Evolutionary conservation across 306 rosid species (phyloP), one percentile per base, ranked within the genome.

Genomic region (Canavalia ensiformis): DNA sequence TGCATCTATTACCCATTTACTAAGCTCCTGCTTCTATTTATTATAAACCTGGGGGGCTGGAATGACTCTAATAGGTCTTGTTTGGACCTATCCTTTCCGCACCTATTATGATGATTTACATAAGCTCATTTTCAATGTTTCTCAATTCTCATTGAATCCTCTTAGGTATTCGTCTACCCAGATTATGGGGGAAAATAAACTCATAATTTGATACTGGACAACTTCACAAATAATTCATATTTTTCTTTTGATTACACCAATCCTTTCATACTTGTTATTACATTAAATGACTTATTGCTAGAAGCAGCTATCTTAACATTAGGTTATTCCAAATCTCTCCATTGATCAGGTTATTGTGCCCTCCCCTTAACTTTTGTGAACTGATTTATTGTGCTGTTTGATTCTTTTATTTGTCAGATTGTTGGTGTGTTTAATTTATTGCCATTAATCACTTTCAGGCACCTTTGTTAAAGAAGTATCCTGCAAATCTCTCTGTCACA

Each of bases 401-500:
- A 34, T 71, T 46, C 28, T 76, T 37, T 76, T 64, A 49, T 59
- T 3, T 30, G 55, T 74, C 49, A 79, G 55, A 62, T 72, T 45
- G 64, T 88, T 25, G 45, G 28, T 30, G 5, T 31, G 62, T 68
- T 59, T 71, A 31, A 64, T 78, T 74, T 68, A 9, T 55, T 68
- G 8, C 33, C 59, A 29, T 83, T 60, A 58, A 66, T 45, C 71
- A 64, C 52, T 81, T 92, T 58, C 97, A 95, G 99, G 98, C 96
- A 68, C 92, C 91, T 35, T 57, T 95, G 59, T 84, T 95, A 33
- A 92, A 85, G 59, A 89, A 83, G 75, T 95, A 93, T 89, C 97
- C 94, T 9, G 90, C 95, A 80, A 93, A 85, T 82, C 50, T 93
- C 50, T 95, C 99, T 44, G 89, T 93, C 50, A 91, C 95, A 6